Base-by-base conservation (phyloP, 2,329 filamentous ascomycete species). In the Penicillium sp. region DNA sequence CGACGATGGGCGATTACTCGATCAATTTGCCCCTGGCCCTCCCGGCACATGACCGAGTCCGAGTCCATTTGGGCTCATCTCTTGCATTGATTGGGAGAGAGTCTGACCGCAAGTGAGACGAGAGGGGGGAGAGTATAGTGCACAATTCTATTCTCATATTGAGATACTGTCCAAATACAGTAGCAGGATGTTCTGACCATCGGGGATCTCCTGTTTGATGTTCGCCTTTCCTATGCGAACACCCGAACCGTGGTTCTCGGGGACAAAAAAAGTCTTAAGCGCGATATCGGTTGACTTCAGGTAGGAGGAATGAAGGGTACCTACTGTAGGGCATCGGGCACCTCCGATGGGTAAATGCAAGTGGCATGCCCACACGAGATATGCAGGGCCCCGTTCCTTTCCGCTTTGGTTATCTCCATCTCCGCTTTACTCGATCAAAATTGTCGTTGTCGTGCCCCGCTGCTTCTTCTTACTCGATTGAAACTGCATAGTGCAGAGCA, bases 351-450 rank as follows among this genome's bases (percentile, higher is more conserved):
- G 51, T 42, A 47, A 52, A 28, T 5, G 5, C 24, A n/a, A n/a
- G n/a, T n/a, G n/a, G n/a, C n/a, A n/a, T n/a, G n/a, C n/a, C n/a
- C n/a, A n/a, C n/a, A n/a, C n/a, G n/a, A n/a, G n/a, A n/a, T 60
- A 56, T 60, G 54, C 45, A 45, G 34, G 23, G 47, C 42, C 18
- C 26, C 26, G 36, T 19, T 21, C 11, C 24, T 29, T 39, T 21
- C 29, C 28, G 36, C 45, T 11, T 31, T 21, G 23, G 24, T 5
- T 5, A 28, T 28, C 5, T 28, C 24, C 54, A 59, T 63, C 55
- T 55, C 40, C 52, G 29, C 47, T 21, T 68, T 68, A 69, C 65
- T 67, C 64, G 65, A 68, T 68, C 62, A 59, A 67, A 68, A 67
- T 56, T 60, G 28, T 46, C 52, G n/a, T n/a, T n/a, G n/a, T n/a